Conservation (phyloP, 768 basidiomycete species). For the Auricularia cornea region DNA sequence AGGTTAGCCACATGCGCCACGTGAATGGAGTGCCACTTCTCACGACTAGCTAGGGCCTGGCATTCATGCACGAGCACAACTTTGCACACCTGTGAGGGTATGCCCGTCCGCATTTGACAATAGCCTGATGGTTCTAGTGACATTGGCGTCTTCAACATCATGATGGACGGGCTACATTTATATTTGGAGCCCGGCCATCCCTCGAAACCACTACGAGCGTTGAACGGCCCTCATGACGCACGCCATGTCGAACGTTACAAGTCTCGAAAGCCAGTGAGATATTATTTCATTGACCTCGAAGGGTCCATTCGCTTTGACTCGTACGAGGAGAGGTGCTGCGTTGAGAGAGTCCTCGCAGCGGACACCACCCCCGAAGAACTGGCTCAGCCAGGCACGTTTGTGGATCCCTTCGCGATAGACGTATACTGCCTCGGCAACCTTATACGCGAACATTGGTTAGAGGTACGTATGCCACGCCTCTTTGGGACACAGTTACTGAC, state of each 20-base stretch:
- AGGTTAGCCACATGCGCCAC: too few relatives aligned
- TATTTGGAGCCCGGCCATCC: slow-evolving; percentile 14
- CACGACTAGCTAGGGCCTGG: slow-evolving; percentile 22
- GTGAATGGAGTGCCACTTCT: too few relatives aligned
- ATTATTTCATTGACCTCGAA: slow-evolving; percentile 21
- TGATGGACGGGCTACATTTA: slow-evolving; percentile 12
- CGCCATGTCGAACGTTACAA: slow-evolving; percentile 11
- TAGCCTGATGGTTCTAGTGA: slow-evolving; percentile 1
- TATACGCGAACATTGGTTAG: background rate
- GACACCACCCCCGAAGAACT: too few relatives aligned
- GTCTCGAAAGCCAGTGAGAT: slow-evolving; percentile 15
- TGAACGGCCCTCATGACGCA: background rate
- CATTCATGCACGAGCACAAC: slow-evolving; percentile 30
- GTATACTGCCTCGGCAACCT: slow-evolving; percentile 7
- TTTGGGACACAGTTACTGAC: too few relatives aligned
- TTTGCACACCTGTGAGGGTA: slow-evolving; percentile 22
- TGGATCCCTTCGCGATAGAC: slow-evolving; percentile 6
- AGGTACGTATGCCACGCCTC: background rate
- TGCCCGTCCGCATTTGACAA: background rate
- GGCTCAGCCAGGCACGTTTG: too few relatives aligned
- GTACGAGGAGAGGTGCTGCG: background rate
- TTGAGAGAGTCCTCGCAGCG: background rate
- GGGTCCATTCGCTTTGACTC: slow-evolving; percentile 6
- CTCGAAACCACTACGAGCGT: background rate
- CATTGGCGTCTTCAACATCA: slow-evolving; percentile 9